Evolutionary conservation across 345 rosid genomes (phyloP), one percentile per base, ranked within the genome.

Genomic region (Euphorbia pulcherrima): DNA sequence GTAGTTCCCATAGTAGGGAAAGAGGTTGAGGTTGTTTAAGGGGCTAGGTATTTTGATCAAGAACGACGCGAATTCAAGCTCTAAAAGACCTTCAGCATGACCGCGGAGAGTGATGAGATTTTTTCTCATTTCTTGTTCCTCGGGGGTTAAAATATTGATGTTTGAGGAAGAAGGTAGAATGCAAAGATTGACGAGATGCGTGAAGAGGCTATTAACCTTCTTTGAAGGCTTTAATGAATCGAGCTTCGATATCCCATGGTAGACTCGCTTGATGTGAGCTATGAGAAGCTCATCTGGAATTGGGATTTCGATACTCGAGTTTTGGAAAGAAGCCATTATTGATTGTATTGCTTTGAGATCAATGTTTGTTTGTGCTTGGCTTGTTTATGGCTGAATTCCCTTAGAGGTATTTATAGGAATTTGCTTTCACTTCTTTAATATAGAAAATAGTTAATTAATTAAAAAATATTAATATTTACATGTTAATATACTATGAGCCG

Each of bases 1-100:
- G 39, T 82, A 82, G 72, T 82, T 82, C 6, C 28, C 79, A 35
- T 76, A 79, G 35, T 76, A 79, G 7, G 83, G 83, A 20, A 79
- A 82, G 26, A 76, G 71, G 63, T 59, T 62, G 33, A 82, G 79
- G 40, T 72, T 74, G 48, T 57, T 27, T 23, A 82, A 11, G 0
- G 85, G 81, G 26, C 60, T 47, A 5, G 75, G 71, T 2, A 60
- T 68, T 60, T 78, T 76, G 40, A 39, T 61, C 51, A 78, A 44
- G 16, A 76, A 70, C 0, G 72, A 76, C 13, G 82, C 75, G 52
- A 78, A 78, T 24, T 82, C 80, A 6, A 76, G 79, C 75, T 82
- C 82, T 39, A 82, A 65, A 2, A 78, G 78, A 14, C 74, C 74
- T 63, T 82, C 85, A n/a, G 85, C 78, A 0, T 37, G 71, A 20